Base-by-base conservation (phyloP, 768 basidiomycete species). In the Collybia mongolica region DNA sequence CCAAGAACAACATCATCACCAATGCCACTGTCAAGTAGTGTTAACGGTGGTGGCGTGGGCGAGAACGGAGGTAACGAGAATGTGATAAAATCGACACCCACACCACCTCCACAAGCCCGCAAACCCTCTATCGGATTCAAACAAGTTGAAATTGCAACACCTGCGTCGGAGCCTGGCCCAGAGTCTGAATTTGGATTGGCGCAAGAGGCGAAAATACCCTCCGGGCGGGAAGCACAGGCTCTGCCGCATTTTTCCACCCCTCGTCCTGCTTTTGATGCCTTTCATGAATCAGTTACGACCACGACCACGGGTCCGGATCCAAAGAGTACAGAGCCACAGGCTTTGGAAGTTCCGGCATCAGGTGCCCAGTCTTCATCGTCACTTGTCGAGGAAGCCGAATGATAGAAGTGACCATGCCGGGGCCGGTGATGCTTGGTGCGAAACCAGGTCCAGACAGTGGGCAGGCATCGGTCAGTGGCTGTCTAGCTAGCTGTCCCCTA, bases 91-190 rank as follows among this genome's bases (percentile, higher is more conserved):
- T 39, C 39, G 35, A 44, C 40, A 39, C 46, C 46, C 46, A 47
- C 50, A 39, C 22, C 44, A 19, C n/a, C 50, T 15, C 15, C 49
- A 36, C 50, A 50, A 36, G 29, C 23, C 6, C 43, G 46, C 29
- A 58, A 37, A 18, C 22, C 56, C 26, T 53, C 61, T 32, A 43
- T 50, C 42, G 58, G 60, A 12, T 58, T 62, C 43, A 62, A 55
- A 32, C 54, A 58, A 44, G 54, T 60, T n/a, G 57, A 56, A 36
- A 18, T 56, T 18, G 49, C 60, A 45, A 14, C 51, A 51, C 39
- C 60, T 54, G 57, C 53, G 46, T 48, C 57, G 53, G 57, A 41
- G 35, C 24, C 49, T 24, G 49, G 39, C 39, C 39, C 54, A 47
- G 45, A 32, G 46, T 51, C 22, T 45, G 43, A 48, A 26, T 39